Evolutionary conservation across 208 protist species (phyloP).

Genomic region (Acanthamoeba royreba): DNA sequence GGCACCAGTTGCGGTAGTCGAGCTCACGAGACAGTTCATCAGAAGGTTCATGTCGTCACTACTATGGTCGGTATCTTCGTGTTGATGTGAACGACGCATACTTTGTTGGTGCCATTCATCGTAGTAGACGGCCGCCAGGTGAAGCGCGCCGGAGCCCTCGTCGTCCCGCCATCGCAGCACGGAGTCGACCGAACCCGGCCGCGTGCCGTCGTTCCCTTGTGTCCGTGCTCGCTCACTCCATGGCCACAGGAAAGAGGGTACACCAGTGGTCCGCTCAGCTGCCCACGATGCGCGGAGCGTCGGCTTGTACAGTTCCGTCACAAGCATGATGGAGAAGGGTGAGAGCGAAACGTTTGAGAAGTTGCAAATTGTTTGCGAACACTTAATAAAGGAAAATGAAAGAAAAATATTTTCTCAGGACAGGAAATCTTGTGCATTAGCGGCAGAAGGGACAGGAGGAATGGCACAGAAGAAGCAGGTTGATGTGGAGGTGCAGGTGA

Average conservation of each 20-base stretch:
- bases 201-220: not conserved
- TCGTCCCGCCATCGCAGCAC: not conserved
- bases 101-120: not conserved
- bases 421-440: no score
- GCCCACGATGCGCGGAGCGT: not conserved
- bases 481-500: conserved; percentile 49
- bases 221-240: not conserved
- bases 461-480: not conserved
- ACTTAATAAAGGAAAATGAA: no score
- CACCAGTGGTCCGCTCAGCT: no score
- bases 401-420: no score
- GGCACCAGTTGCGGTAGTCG: not conserved
- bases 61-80: no score
- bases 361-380: no score
- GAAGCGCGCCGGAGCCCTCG: not conserved
- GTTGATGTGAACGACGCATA: not conserved
- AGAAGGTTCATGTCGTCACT: no score
- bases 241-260: not conserved
- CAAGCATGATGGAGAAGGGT: no score
- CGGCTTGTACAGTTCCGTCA: not conserved
- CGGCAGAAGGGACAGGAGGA: no score
- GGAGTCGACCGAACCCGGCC: no score
- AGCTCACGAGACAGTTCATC: not conserved
- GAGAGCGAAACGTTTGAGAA: no score
- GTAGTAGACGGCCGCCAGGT: not conserved